Evolutionary conservation across 108 stramenopile species (phyloP), one percentile per base, ranked within the genome.

Genomic region (Nitzschia palea): DNA sequence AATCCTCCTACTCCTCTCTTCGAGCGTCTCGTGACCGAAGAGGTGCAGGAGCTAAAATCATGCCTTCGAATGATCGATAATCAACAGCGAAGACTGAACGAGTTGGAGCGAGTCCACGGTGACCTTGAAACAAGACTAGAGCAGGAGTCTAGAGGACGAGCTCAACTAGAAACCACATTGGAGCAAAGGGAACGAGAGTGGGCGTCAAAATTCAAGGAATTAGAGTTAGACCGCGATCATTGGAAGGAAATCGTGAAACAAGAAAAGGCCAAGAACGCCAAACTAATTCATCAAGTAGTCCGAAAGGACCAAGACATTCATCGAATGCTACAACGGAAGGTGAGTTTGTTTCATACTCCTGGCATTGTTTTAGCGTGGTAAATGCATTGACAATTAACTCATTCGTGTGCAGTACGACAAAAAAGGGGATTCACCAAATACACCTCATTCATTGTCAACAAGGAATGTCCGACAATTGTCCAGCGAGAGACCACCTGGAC

Each of bases 241-340:
- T 82, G 73, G 76, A 78, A 81, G 56, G 45, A 69, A 5, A 34
- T 48, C 15, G 78, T 84, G 18, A 35, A 79, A 45, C 52, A 33
- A 4, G 88, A 89, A 55, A 33, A 79, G 67, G 65, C 57, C 0
- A 84, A 81, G 51, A 86, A 84, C 37, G 51, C 56, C 10, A 58
- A 43, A 53, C 74, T 89, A 1, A 42, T 63, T 27, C 78, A 81
- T 33, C 75, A 79, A 45, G 65, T 86, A 17, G 48, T 54, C 23
- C 70, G 82, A 26, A 89, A 89, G 64, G 85, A 89, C 54, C 68
- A 79, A 74, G 88, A 89, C 51, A 83, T 89, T 36, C 83, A 80
- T 47, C 30, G 79, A 23, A 82, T 86, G 74, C 48, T 86, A 4
- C 80, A 84, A 58, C 53, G 80, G 68, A 89, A 86, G 83, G 86